Conservation (phyloP, 2,329 filamentous ascomycete genomes). For the Epichloe sp. region DNA sequence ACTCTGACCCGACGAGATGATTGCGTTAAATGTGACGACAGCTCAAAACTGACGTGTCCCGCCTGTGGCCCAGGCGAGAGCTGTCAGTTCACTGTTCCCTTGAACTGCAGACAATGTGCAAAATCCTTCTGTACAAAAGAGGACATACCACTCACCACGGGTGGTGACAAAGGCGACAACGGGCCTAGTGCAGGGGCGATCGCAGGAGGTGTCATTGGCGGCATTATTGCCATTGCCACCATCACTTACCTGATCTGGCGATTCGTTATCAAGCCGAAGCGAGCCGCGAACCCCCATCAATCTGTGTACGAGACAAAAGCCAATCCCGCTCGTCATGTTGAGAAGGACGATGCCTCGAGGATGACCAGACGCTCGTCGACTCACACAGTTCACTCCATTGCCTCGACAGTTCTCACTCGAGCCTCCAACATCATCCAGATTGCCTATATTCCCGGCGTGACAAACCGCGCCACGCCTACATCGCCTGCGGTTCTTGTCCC, state of each 20-base stretch:
- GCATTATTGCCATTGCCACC: conserved; percentile 60
- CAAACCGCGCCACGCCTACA: conserved; percentile 76
- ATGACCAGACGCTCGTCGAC: conserved; percentile 56
- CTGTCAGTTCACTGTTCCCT: conserved; percentile 33
- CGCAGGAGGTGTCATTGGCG: conserved; percentile 81
- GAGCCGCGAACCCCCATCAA: conserved; percentile 40
- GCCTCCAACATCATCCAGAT: conserved; percentile 99
- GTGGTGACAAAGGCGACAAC: conserved; percentile 15
- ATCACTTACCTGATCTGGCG: conserved; percentile 74
- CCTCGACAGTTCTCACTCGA: conserved; percentile 86
- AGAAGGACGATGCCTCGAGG: conserved; percentile 32
- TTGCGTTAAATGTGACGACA: conserved; percentile 34
- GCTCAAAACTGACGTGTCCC: conserved; percentile 30
- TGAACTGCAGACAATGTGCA: conserved; percentile 34
- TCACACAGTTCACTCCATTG: conserved; percentile 80
- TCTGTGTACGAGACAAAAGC: conserved; percentile 45
- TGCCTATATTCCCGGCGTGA: conserved; percentile 95
- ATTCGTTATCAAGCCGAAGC: conserved; percentile 72
- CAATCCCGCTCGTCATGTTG: conserved; percentile 26
- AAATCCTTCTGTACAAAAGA: conserved; percentile 31
- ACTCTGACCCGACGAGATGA: conserved; percentile 26
- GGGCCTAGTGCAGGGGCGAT: conserved; percentile 70
- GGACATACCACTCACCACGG: conserved; percentile 8
- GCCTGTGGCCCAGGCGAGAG: conserved; percentile 26
- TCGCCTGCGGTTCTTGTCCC: conserved; percentile 71